Percentiles rank a stretch among this genome's conserved stretches.
phyloP scores from a whole-genome alignment of 2,329 filamentous ascomycete species.

The Byssoonygena ceratinophila region DNA sequence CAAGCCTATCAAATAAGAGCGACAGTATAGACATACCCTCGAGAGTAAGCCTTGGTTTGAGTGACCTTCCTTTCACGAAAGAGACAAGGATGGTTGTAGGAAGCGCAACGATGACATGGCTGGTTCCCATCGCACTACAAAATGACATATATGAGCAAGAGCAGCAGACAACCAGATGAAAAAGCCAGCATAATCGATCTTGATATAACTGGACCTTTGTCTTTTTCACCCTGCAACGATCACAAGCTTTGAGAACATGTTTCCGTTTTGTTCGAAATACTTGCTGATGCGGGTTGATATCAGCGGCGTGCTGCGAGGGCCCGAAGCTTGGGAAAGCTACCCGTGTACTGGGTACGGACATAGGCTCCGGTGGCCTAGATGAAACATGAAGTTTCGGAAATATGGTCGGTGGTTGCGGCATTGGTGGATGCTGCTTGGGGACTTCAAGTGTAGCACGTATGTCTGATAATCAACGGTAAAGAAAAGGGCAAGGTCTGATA shows the following conservation, averaged over 20 bases:
- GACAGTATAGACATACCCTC: conserved; percentile 26
- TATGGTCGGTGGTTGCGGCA: conserved; percentile 18
- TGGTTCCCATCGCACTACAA: conserved; percentile 37
- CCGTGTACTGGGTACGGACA: conserved; percentile 27
- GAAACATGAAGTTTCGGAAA: conserved; percentile 31
- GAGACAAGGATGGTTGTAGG: conserved; percentile 36
- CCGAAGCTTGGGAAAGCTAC: conserved; percentile 27
- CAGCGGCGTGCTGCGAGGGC: conserved; percentile 21
- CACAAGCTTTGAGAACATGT: conserved; percentile 37
- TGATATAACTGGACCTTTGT: conserved; percentile 30
- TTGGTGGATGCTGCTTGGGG: conserved; percentile 12
- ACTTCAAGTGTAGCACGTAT: conserved; percentile 1
- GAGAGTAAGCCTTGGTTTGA: conserved; percentile 36
- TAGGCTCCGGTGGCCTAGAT: conserved; percentile 26
- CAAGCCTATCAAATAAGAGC: background rate
- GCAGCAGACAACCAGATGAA: conserved; percentile 8
- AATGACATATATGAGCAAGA: conserved; percentile 16
- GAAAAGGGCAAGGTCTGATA: conserved; percentile 5
- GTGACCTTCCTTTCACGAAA: conserved; percentile 37
- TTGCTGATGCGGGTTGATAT: conserved; percentile 31
- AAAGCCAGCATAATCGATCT: background rate
- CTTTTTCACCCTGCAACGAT: conserved; percentile 39
- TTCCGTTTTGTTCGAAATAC: conserved; percentile 37
- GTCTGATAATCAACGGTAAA: conserved; percentile 1
- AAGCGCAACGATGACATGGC: conserved; percentile 36